phyloP scores from a whole-genome alignment of 148 eudicot species.

The Arbutus unedo region DNA sequence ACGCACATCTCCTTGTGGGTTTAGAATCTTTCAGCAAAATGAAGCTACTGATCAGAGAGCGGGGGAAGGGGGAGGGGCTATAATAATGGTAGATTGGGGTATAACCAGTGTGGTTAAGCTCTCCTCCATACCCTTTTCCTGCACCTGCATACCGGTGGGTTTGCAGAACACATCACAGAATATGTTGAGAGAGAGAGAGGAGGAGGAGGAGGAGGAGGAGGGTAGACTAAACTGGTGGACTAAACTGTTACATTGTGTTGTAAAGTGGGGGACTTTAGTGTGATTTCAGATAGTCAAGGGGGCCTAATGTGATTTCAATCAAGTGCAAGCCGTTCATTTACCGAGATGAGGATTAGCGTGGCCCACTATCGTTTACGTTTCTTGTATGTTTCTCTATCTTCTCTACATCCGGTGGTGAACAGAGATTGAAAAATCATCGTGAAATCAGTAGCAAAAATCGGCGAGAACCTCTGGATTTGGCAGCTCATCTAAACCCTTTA shows the following conservation, averaged over 20 bases:
- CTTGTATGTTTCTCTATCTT: not conserved
- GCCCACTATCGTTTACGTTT: not conserved
- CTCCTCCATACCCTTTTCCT: no score
- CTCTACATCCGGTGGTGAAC: not conserved
- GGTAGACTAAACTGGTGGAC: not conserved
- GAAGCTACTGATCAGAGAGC: no score
- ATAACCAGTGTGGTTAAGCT: no score
- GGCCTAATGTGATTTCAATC: not conserved
- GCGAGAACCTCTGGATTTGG: not conserved
- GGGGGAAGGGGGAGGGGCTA: no score
- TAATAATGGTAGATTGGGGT: no score
- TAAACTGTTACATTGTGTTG: not conserved
- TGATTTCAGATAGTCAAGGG: not conserved
- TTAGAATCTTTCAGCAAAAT: no score
- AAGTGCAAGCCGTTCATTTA: slow-evolving; percentile 14
- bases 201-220: not conserved
- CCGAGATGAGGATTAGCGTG: slow-evolving; percentile 16
- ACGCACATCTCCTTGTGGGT: no score
- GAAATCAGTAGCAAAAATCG: not conserved
- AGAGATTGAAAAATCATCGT: not conserved
- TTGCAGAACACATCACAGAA: not conserved
- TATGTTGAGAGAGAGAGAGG: not conserved
- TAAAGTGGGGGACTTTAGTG: not conserved
- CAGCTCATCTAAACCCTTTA: not conserved
- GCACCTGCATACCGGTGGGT: not conserved